Evolutionary conservation across 192 early-diverging fungal genomes (phyloP), one percentile per base, ranked within the genome.

Genomic region (Coemansia sp.): DNA sequence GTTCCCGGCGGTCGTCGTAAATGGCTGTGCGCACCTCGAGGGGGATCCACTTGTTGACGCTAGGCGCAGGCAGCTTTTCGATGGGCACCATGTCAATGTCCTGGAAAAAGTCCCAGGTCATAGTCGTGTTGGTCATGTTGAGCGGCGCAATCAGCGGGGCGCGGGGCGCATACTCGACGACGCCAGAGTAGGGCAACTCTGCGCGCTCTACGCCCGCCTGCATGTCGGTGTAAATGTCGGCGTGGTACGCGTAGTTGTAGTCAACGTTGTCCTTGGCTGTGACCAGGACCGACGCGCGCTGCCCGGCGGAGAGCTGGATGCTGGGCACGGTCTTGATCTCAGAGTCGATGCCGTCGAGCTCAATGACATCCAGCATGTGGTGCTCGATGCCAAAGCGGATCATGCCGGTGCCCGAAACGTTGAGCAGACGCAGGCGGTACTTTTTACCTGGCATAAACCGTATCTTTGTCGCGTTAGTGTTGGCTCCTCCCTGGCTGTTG

Each of bases 361-460:
- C 93, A 60, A 95, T 90, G n/a, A 95, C 80, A 36, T 77, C 65
- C 68, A 95, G 70, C 12, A 68, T 73, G 76, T 93, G 93, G 42
- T 86, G 81, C 73, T 91, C 91, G 56, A 95, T 90, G 59, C 83
- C 84, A 54, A 95, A 83, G 56, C 83, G 70, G 67, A 88, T 90
- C 71, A 86, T 88, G 35, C 84, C 82, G 38, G 90, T 83, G 11
- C 85, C 86, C 27, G 86, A 85, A 67, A 87, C 89, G 74, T 88
- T 90, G 60, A 95, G 76, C 43, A 95, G 53, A 8, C 94, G 88
- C 62, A 95, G 70, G 50, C 91, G 86, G 72, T 93, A 93, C 9
- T 81, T 91, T 72, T 92, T 94, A 32, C 89, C 90, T 7, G 91
- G 85, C 18, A 63, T 61, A 68, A 95, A 87, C 26, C 48, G 50